Evolutionary conservation across 352 stramenopile genomes (phyloP), one percentile per base, ranked within the genome.

Genomic region (Globisporangium heterothallicum): DNA sequence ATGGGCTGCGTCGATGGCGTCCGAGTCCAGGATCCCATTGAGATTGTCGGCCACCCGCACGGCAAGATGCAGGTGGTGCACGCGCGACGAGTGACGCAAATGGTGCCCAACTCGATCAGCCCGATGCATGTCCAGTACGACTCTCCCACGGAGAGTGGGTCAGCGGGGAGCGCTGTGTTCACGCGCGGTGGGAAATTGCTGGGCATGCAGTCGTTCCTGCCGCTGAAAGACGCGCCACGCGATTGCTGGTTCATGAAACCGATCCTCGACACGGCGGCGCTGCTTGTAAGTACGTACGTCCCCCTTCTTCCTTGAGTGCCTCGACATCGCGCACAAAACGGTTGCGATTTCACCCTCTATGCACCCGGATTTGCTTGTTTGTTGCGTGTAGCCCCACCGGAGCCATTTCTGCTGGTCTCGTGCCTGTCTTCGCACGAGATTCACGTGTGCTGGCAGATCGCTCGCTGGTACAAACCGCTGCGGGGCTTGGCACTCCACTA

Each of bases 1-100:
- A 53, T 86, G 27, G 78, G 74, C 4, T 86, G 78, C n/a, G 47
- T 44, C 0, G 21, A 36, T 16, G 63, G 51, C 8, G 32, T 79
- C 6, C 58, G 43, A 3, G 10, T 66, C 1, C 14, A 62, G 0
- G 58, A 72, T 6, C 41, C 44, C 4, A 42, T 88, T 25, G 74
- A 88, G 59, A 51, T 88, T 12, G 68, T 88, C 13, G 75, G 68
- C 4, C 68, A 83, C 58, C 78, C 78, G 0, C 62, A 84, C n/a
- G 71, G 71, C 7, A 83, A 82, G 32, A 55, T 74, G 0, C 74
- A 84, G 22, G 70, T 78, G 14, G 46, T 88, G 26, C 62, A 84
- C 19, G 35, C 41, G 13, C 70, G 71, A 1, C 56, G 51, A 4
- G 48, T 86, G 1, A 50, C 50, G 4, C 66, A 66, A 47, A 53